These are phyloP conservation scores for Euclidium syriacum DNA, from an alignment of 345 rosid species.

Conservation along the genomic window DNA sequence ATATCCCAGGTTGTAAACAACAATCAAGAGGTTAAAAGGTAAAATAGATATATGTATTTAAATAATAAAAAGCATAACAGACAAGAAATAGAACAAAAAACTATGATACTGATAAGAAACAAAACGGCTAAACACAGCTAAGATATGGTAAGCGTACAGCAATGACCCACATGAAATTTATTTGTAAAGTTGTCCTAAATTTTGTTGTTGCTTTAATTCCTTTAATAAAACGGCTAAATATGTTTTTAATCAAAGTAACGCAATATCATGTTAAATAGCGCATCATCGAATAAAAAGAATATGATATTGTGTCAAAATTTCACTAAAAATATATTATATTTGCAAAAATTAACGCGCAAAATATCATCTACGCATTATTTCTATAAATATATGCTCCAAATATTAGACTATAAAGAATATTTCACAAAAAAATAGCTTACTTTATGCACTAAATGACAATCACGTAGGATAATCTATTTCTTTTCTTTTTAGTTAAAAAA, in stretches of 20 bases:
- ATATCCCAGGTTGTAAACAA: background rate
- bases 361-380: too few relatives aligned
- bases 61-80: background rate
- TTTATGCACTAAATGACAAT: constrained; percentile 6
- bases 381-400: too few relatives aligned
- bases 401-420: background rate
- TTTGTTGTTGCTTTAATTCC: too few relatives aligned
- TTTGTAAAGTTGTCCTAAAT: background rate
- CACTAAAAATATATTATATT: too few relatives aligned
- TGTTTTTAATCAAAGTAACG: too few relatives aligned
- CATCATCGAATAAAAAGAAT: too few relatives aligned
- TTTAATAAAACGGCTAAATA: too few relatives aligned
- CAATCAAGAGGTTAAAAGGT: background rate
- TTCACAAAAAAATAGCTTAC: background rate
- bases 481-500: background rate
- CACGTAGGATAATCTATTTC: constrained; percentile 11
- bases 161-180: constrained; percentile 10
- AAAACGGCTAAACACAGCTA: constrained; percentile 22
- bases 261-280: too few relatives aligned
- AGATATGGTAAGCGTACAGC: constrained; percentile 6
- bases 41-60: background rate
- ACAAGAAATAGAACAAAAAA: background rate
- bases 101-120: background rate
- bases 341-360: too few relatives aligned
- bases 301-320: too few relatives aligned